These are phyloP conservation scores for Akebia trifoliata DNA, from an alignment of 164 flowering plant species.

Conservation along the genomic window DNA sequence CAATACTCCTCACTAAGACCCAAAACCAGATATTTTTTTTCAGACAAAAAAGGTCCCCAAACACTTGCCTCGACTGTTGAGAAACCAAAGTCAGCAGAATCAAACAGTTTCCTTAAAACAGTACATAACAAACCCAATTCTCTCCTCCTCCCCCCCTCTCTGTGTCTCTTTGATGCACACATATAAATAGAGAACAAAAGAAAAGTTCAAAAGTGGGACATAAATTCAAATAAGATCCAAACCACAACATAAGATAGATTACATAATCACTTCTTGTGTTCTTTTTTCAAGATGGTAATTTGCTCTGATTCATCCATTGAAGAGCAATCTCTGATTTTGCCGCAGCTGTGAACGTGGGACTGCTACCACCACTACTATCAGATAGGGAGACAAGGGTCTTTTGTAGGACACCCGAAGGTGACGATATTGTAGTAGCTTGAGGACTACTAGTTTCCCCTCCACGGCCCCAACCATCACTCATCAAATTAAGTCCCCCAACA, in stretches of 20 bases:
- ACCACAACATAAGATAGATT: not conserved
- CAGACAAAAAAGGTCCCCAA: conserved; percentile 1
- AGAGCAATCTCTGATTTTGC: conserved; percentile 33
- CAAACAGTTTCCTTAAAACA: conserved; percentile 8
- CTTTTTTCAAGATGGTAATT: conserved; percentile 7
- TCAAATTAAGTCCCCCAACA: conserved; percentile 27
- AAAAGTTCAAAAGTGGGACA: not conserved
- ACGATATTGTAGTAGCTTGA: conserved; percentile 25
- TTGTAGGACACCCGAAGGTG: conserved; percentile 58
- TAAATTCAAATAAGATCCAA: not conserved
- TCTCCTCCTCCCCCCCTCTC: not conserved
- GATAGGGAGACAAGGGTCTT: conserved; percentile 46
- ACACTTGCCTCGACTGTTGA: not conserved
- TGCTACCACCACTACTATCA: conserved; percentile 56
- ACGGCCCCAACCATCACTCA: conserved; percentile 22
- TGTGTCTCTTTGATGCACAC: not conserved
- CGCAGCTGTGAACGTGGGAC: conserved; percentile 35
- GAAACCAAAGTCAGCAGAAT: not conserved
- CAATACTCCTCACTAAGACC: too few relatives aligned
- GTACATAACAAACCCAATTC: not conserved
- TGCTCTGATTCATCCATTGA: conserved; percentile 33
- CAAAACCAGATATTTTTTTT: too few relatives aligned
- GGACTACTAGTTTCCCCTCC: conserved; percentile 18
- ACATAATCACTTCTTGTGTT: too few relatives aligned
- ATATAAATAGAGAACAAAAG: not conserved